Evolutionary conservation across 2,329 filamentous ascomycete species (phyloP).

Genomic region (Penicillium occitanis): DNA sequence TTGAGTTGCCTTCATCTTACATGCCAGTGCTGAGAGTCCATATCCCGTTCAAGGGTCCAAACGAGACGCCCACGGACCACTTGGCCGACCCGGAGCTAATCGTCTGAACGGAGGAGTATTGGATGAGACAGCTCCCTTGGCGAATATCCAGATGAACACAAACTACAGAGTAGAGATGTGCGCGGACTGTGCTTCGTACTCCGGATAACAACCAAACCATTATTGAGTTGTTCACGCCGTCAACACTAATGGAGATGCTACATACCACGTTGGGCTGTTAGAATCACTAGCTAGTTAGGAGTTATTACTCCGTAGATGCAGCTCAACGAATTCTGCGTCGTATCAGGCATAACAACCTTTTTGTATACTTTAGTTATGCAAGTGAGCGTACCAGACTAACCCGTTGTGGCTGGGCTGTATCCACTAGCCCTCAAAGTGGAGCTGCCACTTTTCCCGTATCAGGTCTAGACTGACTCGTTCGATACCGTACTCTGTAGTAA

Average conservation of each 20-base stretch:
- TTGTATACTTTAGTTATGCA: background rate
- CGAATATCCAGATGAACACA: background rate
- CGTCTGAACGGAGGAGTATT: background rate
- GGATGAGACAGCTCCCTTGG: conserved; percentile 5
- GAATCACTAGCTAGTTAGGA: background rate
- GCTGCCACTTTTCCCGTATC: background rate
- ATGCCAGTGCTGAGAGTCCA: background rate
- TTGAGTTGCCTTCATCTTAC: conserved; percentile 3
- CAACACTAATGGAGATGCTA: background rate
- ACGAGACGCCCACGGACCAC: conserved; percentile 18
- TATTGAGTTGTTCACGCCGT: background rate
- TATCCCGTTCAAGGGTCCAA: conserved; percentile 13
- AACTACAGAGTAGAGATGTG: background rate
- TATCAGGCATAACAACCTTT: conserved; percentile 1
- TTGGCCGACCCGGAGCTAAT: background rate
- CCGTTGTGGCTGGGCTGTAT: background rate
- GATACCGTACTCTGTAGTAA: background rate
- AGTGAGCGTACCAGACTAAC: background rate
- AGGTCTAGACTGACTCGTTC: background rate
- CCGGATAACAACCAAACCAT: background rate
- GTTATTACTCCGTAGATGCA: background rate
- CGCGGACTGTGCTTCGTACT: background rate
- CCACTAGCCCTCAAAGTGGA: background rate
- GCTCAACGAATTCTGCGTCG: background rate
- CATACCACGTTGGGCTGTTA: conserved; percentile 6